Percentiles rank a stretch among this genome's conserved stretches.
Evolutionary conservation across 305 asterid species (phyloP).

Genomic region (Plantago lanceolata): DNA sequence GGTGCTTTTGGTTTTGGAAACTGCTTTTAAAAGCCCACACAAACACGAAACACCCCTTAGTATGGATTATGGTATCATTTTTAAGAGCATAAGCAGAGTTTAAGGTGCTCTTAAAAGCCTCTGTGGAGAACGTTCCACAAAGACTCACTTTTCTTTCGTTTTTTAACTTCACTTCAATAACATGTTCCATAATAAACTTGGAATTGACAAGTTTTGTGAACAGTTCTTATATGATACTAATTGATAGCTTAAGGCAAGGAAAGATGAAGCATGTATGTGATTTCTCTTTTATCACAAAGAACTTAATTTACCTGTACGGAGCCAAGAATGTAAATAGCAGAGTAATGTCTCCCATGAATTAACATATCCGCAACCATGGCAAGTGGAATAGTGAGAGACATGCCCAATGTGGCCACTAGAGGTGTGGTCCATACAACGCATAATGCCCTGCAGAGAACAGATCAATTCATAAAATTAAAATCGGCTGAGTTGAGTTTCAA

Average conservation of each 20-base stretch:
- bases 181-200: no score
- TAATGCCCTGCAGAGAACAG: conserved; percentile 62
- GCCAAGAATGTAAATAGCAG: conserved; percentile 86
- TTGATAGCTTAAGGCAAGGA: background rate
- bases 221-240: no score
- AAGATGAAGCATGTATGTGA: background rate
- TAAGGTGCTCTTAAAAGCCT: no score
- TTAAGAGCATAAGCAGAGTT: no score
- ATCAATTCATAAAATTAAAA: conserved; percentile 1
- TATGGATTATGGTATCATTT: no score
- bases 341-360: conserved; percentile 92
- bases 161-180: no score
- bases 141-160: no score
- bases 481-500: background rate
- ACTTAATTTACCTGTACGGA: conserved; percentile 66
- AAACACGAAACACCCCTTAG: no score
- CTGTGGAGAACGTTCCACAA: no score
- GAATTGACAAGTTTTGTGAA: no score
- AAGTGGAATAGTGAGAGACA: conserved; percentile 95
- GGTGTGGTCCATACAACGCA: conserved; percentile 99
- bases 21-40: no score
- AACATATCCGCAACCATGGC: conserved; percentile 97
- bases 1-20: no score
- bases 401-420: conserved; percentile 89
- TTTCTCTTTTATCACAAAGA: background rate